These are phyloP conservation scores for Coleophoma eucalyptorum DNA, from an alignment of 2,329 filamentous ascomycete species.

Conservation along the genomic window DNA sequence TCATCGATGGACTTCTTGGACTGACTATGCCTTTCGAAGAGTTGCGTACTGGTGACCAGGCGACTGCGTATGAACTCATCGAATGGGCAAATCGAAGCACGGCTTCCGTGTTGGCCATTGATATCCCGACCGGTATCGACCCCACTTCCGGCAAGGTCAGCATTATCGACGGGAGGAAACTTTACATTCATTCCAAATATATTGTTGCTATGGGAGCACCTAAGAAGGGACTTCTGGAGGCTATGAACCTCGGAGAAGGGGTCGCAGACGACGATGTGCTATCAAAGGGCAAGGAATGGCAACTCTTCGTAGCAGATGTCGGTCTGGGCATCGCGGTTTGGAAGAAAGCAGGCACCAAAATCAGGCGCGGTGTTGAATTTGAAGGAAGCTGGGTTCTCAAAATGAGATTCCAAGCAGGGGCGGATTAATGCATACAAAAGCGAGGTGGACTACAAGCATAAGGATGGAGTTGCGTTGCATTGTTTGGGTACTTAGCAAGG, in stretches of 20 bases:
- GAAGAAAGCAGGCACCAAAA: constrained; percentile 77
- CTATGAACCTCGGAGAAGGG: constrained; percentile 41
- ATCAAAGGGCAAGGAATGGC: constrained; percentile 51
- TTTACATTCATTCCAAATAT: constrained; percentile 78
- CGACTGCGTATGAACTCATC: constrained; percentile 82
- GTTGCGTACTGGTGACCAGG: constrained; percentile 76
- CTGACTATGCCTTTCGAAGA: constrained; percentile 88
- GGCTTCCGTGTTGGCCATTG: constrained; percentile 79
- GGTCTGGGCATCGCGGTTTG: constrained; percentile 80
- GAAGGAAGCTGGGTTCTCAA: constrained; percentile 81
- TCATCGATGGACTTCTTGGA: constrained; percentile 85
- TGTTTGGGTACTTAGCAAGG: neutral
- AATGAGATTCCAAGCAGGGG: constrained; percentile 38
- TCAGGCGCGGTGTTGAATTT: constrained; percentile 84
- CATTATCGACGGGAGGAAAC: constrained; percentile 67
- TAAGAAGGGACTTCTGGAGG: constrained; percentile 77
- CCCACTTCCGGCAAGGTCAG: constrained; percentile 67
- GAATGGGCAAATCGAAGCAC: constrained; percentile 91
- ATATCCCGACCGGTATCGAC: constrained; percentile 85
- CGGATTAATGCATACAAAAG: constrained; percentile 8
- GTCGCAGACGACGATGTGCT: constrained; percentile 23
- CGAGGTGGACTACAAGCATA: neutral
- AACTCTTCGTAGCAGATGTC: constrained; percentile 80
- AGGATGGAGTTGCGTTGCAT: neutral
- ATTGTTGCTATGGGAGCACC: constrained; percentile 85